phyloP scores from a whole-genome alignment of 208 protist genomes.

The Wallacemonas sp. region DNA sequence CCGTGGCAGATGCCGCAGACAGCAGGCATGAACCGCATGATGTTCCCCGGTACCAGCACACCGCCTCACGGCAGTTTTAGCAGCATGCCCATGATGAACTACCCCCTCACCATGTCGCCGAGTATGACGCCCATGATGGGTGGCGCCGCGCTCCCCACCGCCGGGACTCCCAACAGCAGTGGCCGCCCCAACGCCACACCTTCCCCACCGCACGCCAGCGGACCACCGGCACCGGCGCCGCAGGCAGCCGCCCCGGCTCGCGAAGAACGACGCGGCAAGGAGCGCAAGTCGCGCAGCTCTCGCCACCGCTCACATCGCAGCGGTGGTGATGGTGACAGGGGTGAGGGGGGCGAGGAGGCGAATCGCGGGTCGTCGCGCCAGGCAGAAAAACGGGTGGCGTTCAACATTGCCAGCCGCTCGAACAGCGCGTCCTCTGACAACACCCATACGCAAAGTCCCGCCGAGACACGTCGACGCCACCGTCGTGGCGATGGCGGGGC shows the following conservation, averaged over 20 bases:
- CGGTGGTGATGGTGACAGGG: neutral
- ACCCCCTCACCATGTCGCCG: neutral
- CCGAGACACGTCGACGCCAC: neutral
- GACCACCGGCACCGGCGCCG: neutral
- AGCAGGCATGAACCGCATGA: conserved; percentile 1
- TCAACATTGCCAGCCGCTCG: too few relatives aligned
- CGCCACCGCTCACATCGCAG: neutral
- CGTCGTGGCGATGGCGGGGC: neutral
- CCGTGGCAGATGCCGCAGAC: neutral
- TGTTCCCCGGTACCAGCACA: neutral
- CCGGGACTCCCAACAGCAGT: neutral
- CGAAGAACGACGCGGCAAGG: neutral
- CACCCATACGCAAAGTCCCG: conserved; percentile 11
- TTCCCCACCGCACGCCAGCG: neutral
- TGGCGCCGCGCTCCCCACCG: neutral
- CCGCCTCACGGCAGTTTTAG: neutral
- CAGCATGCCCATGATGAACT: neutral
- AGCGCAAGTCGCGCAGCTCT: neutral
- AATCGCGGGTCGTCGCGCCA: neutral
- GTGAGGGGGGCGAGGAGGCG: neutral
- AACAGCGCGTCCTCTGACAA: neutral
- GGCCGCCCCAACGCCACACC: neutral
- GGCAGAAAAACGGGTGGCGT: neutral
- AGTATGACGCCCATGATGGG: neutral
- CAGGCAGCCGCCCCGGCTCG: neutral